phyloP scores from a whole-genome alignment of 805 yeast species.

The Kockiozyma suomiensis region DNA sequence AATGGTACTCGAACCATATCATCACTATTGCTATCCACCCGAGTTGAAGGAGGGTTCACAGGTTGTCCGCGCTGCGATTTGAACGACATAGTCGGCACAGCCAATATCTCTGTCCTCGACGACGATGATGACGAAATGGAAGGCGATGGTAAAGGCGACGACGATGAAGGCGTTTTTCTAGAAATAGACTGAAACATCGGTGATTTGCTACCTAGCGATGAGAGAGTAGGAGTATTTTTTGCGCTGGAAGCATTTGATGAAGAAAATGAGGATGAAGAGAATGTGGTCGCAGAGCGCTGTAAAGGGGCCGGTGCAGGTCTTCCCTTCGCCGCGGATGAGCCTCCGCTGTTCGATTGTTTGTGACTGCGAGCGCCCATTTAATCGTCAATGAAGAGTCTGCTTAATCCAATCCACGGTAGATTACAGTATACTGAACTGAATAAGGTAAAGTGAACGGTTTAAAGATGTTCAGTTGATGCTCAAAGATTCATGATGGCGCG shows the following conservation, averaged over 20 bases:
- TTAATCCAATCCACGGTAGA: no score
- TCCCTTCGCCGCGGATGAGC: not conserved
- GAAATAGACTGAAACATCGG: slow-evolving; percentile 29
- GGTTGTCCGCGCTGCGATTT: slow-evolving; percentile 11
- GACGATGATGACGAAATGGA: not conserved
- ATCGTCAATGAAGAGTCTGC: not conserved
- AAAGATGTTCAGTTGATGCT: no score
- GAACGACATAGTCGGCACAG: slow-evolving; percentile 6
- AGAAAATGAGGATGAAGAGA: not conserved
- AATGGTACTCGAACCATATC: not conserved
- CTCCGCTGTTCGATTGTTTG: slow-evolving; percentile 7
- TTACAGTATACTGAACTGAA: no score
- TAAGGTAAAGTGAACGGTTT: no score
- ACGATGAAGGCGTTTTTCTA: slow-evolving; percentile 12
- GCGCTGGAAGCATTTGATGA: not conserved
- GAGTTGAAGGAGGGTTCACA: not conserved
- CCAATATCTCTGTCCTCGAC: not conserved
- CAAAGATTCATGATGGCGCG: not conserved
- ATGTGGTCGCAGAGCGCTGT: slow-evolving; percentile 10
- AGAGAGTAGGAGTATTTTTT: not conserved
- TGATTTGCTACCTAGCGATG: not conserved
- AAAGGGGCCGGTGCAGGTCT: slow-evolving; percentile 9
- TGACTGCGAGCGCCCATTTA: not conserved
- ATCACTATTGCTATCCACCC: not conserved
- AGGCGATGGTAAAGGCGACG: not conserved